A percentile compares a stretch with the other conserved stretches of the same genome.
phyloP scores from a whole-genome alignment of 306 rosid genomes.

The Quercus wislizeni region DNA sequence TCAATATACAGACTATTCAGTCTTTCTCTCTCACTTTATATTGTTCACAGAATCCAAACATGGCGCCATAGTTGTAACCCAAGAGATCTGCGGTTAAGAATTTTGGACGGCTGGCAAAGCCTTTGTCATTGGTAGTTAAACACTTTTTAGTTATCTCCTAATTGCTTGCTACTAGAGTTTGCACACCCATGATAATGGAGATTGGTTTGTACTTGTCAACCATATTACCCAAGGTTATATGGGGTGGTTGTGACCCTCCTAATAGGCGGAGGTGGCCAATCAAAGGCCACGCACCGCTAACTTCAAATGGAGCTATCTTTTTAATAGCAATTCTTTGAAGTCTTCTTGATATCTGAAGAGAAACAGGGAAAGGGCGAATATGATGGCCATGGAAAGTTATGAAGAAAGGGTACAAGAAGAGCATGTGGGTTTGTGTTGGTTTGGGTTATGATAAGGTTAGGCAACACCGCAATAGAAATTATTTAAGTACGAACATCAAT shows the following conservation, averaged over 20 bases:
- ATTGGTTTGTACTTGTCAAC: slow-evolving; percentile 27
- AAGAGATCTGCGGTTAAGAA: not conserved
- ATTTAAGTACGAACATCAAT: no score
- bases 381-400: not conserved
- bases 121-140: slow-evolving; percentile 24
- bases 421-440: no score
- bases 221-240: slow-evolving; percentile 21
- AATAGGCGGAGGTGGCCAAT: slow-evolving; percentile 20
- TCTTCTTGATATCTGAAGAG: not conserved
- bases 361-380: not conserved
- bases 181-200: slow-evolving; percentile 15
- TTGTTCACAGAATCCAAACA: slow-evolving; percentile 5
- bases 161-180: slow-evolving; percentile 3
- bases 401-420: not conserved
- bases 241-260: slow-evolving; percentile 4
- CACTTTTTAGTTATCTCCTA: slow-evolving; percentile 21
- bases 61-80: slow-evolving; percentile 19
- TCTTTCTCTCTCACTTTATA: no score
- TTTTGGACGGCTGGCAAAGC: slow-evolving; percentile 21
- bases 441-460: no score
- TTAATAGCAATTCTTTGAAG: not conserved
- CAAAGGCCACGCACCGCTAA: slow-evolving; percentile 3
- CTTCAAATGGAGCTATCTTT: slow-evolving; percentile 3
- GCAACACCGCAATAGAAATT: no score
- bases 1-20: no score